These are phyloP conservation scores for Oldenlandia corymbosa DNA, from an alignment of 257 asterid species.

Conservation along the genomic window DNA sequence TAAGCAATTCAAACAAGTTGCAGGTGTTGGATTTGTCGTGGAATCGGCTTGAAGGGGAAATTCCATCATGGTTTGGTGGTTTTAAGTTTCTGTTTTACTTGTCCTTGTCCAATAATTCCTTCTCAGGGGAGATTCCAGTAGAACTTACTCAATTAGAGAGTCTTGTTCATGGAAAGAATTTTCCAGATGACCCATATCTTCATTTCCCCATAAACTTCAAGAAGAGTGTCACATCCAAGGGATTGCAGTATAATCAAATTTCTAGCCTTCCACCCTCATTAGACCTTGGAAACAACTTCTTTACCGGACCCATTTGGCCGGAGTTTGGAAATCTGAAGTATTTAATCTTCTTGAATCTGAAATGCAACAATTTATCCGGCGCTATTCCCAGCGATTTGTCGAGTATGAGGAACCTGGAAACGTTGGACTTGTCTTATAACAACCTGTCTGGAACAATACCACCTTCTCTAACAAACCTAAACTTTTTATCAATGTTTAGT, in stretches of 20 bases:
- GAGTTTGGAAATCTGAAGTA: slow-evolving; percentile 7
- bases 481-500: background rate
- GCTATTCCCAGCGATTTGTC: slow-evolving; percentile 6
- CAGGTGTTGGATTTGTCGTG: slow-evolving; percentile 6
- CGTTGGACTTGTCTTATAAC: slow-evolving; percentile 3
- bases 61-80: slow-evolving; percentile 8
- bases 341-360: background rate
- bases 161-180: background rate
- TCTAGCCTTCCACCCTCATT: slow-evolving; percentile 1
- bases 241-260: slow-evolving; percentile 5
- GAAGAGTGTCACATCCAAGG: slow-evolving; percentile 1
- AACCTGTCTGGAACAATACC: slow-evolving; percentile 9
- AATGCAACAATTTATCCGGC: slow-evolving; percentile 5
- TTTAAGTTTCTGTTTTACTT: slow-evolving; percentile 7
- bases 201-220: slow-evolving; percentile 3
- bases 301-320: slow-evolving; percentile 8
- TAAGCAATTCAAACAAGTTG: slow-evolving; percentile 3
- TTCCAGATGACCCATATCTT: background rate
- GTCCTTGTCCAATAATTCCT: slow-evolving; percentile 3
- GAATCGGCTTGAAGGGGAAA: slow-evolving; percentile 6
- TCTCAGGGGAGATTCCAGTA: slow-evolving; percentile 7
- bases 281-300: slow-evolving; percentile 5
- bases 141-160: slow-evolving; percentile 6
- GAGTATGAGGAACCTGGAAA: background rate
- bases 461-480: background rate